Evolutionary conservation across 495 filamentous ascomycete species (phyloP).

Genomic region (Pseudotulostoma volvatum): DNA sequence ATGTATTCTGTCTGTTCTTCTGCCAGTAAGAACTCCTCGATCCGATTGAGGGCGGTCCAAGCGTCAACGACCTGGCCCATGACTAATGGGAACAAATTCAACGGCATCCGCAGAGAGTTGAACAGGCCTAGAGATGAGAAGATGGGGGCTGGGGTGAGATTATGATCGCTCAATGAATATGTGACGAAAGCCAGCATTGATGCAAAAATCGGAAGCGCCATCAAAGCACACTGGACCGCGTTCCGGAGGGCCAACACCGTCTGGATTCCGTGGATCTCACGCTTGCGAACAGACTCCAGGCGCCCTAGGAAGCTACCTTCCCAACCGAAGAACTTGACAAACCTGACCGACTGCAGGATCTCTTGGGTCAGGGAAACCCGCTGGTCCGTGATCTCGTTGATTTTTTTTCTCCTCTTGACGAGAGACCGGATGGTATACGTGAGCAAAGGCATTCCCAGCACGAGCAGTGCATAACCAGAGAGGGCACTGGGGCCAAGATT

Average conservation of each 20-base stretch:
- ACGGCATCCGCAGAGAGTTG: slow-evolving; percentile 74
- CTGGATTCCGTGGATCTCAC: slow-evolving; percentile 67
- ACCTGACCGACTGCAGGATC: slow-evolving; percentile 75
- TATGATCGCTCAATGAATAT: slow-evolving; percentile 60
- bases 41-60: slow-evolving; percentile 62
- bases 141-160: slow-evolving; percentile 54
- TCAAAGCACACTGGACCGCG: slow-evolving; percentile 61
- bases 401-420: slow-evolving; percentile 50
- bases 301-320: slow-evolving; percentile 71
- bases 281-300: slow-evolving; percentile 49
- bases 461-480: slow-evolving; percentile 67
- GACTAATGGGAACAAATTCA: slow-evolving; percentile 76
- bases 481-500: slow-evolving; percentile 81
- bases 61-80: slow-evolving; percentile 83
- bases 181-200: slow-evolving; percentile 94
- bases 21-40: slow-evolving; percentile 71
- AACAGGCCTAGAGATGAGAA: slow-evolving; percentile 91
- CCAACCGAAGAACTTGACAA: slow-evolving; percentile 96
- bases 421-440: slow-evolving; percentile 56
- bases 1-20: slow-evolving; percentile 74
- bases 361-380: slow-evolving; percentile 84
- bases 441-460: slow-evolving; percentile 59
- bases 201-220: slow-evolving; percentile 75
- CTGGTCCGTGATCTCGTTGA: slow-evolving; percentile 88
- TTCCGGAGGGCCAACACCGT: slow-evolving; percentile 66